These are phyloP conservation scores for Boechera stricta DNA, from an alignment of 345 rosid genomes.

Conservation along the genomic window DNA sequence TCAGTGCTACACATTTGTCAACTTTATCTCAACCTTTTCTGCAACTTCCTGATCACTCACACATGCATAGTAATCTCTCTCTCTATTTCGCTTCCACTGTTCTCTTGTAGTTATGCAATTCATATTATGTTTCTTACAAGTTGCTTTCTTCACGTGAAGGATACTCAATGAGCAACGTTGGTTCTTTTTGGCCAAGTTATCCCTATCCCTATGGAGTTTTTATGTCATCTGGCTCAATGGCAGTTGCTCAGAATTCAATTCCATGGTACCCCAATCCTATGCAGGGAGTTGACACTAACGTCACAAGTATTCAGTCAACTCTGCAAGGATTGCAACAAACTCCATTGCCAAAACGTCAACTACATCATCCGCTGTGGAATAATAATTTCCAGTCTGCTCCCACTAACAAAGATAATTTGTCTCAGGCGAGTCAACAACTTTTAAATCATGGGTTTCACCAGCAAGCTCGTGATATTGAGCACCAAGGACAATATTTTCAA, in stretches of 20 bases:
- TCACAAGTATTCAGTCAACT: slow-evolving; percentile 55
- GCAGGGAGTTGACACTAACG: slow-evolving; percentile 49
- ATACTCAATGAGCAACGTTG: slow-evolving; percentile 57
- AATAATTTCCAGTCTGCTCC: slow-evolving; percentile 56
- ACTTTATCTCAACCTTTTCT: slow-evolving; percentile 60
- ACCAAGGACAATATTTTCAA: slow-evolving; percentile 6
- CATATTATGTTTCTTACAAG: neutral
- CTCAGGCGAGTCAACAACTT: slow-evolving; percentile 60
- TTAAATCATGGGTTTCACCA: slow-evolving; percentile 55
- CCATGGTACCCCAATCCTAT: slow-evolving; percentile 54
- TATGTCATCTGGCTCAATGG: slow-evolving; percentile 55
- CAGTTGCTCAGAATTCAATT: slow-evolving; percentile 50
- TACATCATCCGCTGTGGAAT: slow-evolving; percentile 62
- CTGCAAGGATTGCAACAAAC: slow-evolving; percentile 58
- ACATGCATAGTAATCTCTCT: slow-evolving; percentile 57
- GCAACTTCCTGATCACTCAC: slow-evolving; percentile 60
- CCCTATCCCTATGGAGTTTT: slow-evolving; percentile 41
- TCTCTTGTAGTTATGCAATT: neutral
- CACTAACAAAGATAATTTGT: slow-evolving; percentile 53
- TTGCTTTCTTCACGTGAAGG: slow-evolving; percentile 59
- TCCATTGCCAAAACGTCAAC: slow-evolving; percentile 31
- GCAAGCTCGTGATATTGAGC: slow-evolving; percentile 34
- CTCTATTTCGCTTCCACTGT: neutral
- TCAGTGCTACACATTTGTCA: slow-evolving; percentile 45
- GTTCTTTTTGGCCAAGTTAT: slow-evolving; percentile 55